A percentile compares a stretch with the other conserved stretches of the same genome.
Evolutionary conservation across 2,329 filamentous ascomycete genomes (phyloP).

Genomic region (Paecilomyces fulvus): DNA sequence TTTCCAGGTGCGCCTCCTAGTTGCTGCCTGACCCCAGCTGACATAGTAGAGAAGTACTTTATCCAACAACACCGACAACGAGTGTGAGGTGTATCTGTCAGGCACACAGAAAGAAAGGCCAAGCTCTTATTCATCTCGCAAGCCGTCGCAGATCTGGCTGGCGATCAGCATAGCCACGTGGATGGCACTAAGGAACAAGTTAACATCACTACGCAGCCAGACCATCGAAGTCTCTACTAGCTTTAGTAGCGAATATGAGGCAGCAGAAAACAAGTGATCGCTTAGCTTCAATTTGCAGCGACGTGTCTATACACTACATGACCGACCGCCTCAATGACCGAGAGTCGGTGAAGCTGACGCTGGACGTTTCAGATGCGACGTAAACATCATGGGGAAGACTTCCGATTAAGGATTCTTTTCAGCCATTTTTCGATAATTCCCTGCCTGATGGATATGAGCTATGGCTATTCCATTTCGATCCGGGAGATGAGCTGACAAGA

Average conservation of each 20-base stretch:
- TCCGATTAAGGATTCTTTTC: background rate
- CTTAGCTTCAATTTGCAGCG: background rate
- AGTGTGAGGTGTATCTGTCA: background rate
- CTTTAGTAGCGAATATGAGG: background rate
- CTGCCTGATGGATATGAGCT: background rate
- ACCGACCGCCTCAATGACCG: background rate
- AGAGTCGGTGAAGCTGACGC: background rate
- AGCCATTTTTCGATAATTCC: background rate
- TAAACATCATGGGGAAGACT: background rate
- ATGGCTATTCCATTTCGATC: background rate
- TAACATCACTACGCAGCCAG: background rate
- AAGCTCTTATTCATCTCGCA: background rate
- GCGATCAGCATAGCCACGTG: constrained; percentile 2
- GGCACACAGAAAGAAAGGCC: background rate
- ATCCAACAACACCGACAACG: background rate
- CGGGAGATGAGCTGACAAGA: background rate
- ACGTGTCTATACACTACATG: background rate
- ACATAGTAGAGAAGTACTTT: background rate
- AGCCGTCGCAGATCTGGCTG: background rate
- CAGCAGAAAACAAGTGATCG: background rate
- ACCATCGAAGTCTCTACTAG: background rate
- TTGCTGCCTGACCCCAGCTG: background rate
- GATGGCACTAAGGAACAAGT: constrained; percentile 1
- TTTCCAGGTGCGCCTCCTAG: background rate
- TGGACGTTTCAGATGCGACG: background rate